Evolutionary conservation across 2,329 filamentous ascomycete genomes (phyloP).

Genomic region (Cylindrodendrum hubeiense): DNA sequence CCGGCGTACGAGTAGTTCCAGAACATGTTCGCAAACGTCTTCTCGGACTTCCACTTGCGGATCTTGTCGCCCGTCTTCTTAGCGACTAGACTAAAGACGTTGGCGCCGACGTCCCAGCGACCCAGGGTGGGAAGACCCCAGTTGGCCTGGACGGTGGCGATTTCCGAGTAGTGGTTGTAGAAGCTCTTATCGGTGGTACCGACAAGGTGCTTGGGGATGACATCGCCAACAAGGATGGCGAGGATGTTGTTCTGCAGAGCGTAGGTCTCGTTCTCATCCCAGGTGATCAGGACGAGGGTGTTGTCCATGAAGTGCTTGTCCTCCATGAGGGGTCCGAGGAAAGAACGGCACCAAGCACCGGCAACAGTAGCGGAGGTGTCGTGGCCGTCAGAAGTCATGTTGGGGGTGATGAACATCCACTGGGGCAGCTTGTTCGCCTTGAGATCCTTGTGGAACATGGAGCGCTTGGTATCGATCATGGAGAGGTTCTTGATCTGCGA

Average conservation of each 20-base stretch:
- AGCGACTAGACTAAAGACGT: constrained; percentile 74
- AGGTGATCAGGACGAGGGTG: constrained; percentile 81
- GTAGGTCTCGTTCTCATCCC: constrained; percentile 84
- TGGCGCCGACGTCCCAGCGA: constrained; percentile 79
- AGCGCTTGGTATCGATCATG: constrained; percentile 54
- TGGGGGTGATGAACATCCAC: constrained; percentile 78
- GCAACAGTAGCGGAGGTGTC: constrained; percentile 78
- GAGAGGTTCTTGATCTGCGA: constrained; percentile 79
- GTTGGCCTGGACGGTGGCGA: constrained; percentile 77
- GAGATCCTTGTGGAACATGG: constrained; percentile 76
- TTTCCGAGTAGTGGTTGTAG: constrained; percentile 79
- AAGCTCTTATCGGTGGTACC: constrained; percentile 78
- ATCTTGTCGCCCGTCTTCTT: constrained; percentile 69
- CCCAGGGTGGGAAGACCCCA: constrained; percentile 78
- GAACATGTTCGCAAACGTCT: constrained; percentile 56
- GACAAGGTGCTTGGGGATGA: constrained; percentile 72
- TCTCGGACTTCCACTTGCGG: constrained; percentile 51
- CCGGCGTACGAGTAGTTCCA: constrained; percentile 69
- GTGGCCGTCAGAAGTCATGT: constrained; percentile 83
- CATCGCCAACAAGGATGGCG: constrained; percentile 79
- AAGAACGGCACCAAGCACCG: constrained; percentile 75
- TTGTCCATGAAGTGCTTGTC: constrained; percentile 80
- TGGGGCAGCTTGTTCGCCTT: constrained; percentile 74
- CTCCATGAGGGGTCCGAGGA: constrained; percentile 77
- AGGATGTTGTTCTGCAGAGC: constrained; percentile 75